Evolutionary conservation across 2,329 filamentous ascomycete species (phyloP).

Genomic region (Colletotrichum gigasporum): DNA sequence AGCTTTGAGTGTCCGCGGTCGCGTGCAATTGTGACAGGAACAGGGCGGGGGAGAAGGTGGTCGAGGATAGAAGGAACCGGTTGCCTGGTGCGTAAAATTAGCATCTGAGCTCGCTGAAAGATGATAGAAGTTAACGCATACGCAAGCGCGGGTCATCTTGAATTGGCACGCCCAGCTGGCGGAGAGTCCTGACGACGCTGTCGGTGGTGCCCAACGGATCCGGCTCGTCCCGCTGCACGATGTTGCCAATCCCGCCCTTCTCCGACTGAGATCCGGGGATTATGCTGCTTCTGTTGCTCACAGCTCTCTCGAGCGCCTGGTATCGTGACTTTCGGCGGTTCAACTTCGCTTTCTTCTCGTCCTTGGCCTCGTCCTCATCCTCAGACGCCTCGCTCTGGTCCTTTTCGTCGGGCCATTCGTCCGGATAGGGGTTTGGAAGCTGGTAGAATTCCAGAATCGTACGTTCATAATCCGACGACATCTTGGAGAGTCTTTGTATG

Average conservation of each 20-base stretch:
- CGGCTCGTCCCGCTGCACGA: slow-evolving; percentile 90
- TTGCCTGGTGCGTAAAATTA: slow-evolving; percentile 66
- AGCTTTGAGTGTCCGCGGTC: slow-evolving; percentile 81
- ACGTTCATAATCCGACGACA: slow-evolving; percentile 71
- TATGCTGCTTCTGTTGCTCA: slow-evolving; percentile 73
- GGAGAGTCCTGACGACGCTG: slow-evolving; percentile 84
- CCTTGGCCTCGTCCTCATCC: slow-evolving; percentile 65
- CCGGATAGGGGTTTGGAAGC: slow-evolving; percentile 79
- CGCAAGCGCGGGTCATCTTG: slow-evolving; percentile 85
- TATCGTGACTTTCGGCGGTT: slow-evolving; percentile 79
- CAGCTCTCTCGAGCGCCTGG: slow-evolving; percentile 81
- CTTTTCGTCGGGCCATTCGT: slow-evolving; percentile 87
- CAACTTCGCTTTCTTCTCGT: slow-evolving; percentile 55
- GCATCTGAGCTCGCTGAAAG: not conserved
- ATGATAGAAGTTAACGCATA: slow-evolving; percentile 51
- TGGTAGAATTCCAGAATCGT: slow-evolving; percentile 91
- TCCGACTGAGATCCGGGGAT: slow-evolving; percentile 74
- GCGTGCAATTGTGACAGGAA: slow-evolving; percentile 95
- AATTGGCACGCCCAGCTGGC: slow-evolving; percentile 78
- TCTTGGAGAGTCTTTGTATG: not conserved
- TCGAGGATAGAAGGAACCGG: slow-evolving; percentile 94
- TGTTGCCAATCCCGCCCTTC: slow-evolving; percentile 73
- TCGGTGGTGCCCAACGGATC: slow-evolving; percentile 90
- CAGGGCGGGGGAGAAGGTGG: slow-evolving; percentile 89
- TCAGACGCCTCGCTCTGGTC: slow-evolving; percentile 76